phyloP scores from a whole-genome alignment of 805 yeast species.

The Lipomyces chichibuensis region DNA sequence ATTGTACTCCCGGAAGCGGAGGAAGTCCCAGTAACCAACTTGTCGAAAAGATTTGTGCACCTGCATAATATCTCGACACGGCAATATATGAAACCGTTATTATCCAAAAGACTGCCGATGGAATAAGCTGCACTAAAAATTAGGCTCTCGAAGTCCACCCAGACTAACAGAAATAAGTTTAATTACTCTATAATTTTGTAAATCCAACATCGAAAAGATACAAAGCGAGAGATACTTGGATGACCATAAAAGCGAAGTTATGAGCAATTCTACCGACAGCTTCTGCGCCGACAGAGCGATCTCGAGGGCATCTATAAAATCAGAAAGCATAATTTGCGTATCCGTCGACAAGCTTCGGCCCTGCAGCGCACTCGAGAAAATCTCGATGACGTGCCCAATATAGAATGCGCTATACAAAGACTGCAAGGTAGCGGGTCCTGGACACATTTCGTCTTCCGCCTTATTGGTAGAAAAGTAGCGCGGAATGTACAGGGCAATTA shows the following conservation, averaged over 20 bases:
- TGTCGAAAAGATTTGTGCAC: conserved; percentile 54
- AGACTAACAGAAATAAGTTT: neutral
- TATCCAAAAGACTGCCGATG: conserved; percentile 62
- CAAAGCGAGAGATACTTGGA: conserved; percentile 64
- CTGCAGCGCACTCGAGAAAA: conserved; percentile 59
- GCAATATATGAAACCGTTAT: conserved; percentile 54
- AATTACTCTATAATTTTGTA: conserved; percentile 52
- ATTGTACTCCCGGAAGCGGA: conserved; percentile 63
- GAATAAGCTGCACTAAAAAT: conserved; percentile 48
- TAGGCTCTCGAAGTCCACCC: neutral
- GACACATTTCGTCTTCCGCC: conserved; percentile 40
- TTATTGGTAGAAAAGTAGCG: conserved; percentile 16
- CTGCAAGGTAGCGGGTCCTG: conserved; percentile 58
- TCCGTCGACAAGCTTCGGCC: conserved; percentile 62
- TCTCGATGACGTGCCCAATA: conserved; percentile 64
- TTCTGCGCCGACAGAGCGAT: conserved; percentile 57
- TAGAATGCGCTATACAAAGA: conserved; percentile 61
- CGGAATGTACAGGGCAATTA: conserved; percentile 25
- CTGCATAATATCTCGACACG: conserved; percentile 47
- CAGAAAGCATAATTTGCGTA: conserved; percentile 70
- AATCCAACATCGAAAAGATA: conserved; percentile 57
- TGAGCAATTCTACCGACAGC: conserved; percentile 57
- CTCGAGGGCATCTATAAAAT: conserved; percentile 72
- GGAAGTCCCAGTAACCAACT: conserved; percentile 60
- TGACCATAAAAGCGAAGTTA: conserved; percentile 58